Evolutionary conservation across 345 rosid species (phyloP), one percentile per base, ranked within the genome.

Genomic region (Xanthoceras sorbifolium): DNA sequence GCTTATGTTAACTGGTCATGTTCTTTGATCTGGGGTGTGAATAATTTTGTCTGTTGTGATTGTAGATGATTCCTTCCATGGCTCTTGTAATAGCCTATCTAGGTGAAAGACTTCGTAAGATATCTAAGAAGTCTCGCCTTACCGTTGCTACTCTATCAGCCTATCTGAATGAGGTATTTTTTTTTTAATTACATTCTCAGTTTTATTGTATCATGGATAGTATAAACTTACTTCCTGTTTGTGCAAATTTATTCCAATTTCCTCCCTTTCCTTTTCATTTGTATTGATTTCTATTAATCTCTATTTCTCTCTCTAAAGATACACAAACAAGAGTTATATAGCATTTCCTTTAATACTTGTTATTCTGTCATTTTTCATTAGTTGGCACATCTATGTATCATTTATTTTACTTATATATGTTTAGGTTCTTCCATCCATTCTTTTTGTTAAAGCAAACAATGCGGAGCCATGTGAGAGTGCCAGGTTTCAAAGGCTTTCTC

Each of bases 361-460:
- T 64, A 6, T 62, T 73, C 63, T 67, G 15, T 62, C 64, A 61
- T 69, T 31, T 46, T 23, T 68, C 7, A 10, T 63, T 79, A 10
- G 44, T n/a, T 25, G 34, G 59, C 44, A 15, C 32, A 18, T 52
- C 18, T 46, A 64, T 64, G 48, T 31, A 50, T 57, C 26, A 3
- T 11, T 6, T 22, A 23, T 71, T 29, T 9, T n/a, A 0, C n/a
- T 50, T 64, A n/a, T 32, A 22, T 23, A 42, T 59, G 23, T 62
- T 72, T 75, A 95, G 99, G 93, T 93, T 65, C 88, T 95, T 63
- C 97, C 99, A 60, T 93, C 98, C 8, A 86, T 93, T 84, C 76
- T 95, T 63, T 92, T 92, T 74, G 96, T 95, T 77, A 93, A 95
- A 81, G 98, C 99, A 80, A 95, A 90, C 86, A 93, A 90, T 82